Base-by-base conservation (phyloP, 768 basidiomycete genomes). In the Coprinellus aureogranulatus region DNA sequence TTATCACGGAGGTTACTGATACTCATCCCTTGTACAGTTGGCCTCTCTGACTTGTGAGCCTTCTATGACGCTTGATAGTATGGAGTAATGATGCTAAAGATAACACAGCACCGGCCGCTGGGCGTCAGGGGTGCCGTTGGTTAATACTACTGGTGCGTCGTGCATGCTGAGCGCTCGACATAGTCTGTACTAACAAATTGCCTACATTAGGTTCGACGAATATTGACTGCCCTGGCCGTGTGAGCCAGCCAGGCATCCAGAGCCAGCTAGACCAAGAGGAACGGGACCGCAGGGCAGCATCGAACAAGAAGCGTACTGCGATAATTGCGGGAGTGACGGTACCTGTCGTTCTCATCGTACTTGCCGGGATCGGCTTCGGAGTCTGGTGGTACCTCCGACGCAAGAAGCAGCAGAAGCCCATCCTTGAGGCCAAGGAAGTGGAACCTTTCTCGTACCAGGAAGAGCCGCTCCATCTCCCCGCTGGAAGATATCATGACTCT, bases 21-120 rank as follows among this genome's bases (percentile, higher is more conserved):
- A 55, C 51, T n/a, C 44, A 39, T 27, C 18, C 54, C 46, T 52
- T 26, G 26, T 16, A 41, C 60, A 81, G 80, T 69, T 41, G 65
- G 74, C 18, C 66, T 77, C 59, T 69, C 68, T 55, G 77, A 81
- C 64, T 63, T 68, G 81, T 81, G 59, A 73, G 82, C 73, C 10
- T 18, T 16, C 16, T 30, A 8, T 6, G 27, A 25, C 4, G 27
- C 20, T 44, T 28, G 56, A 28, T 25, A 31, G 30, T 28, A 53
- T 30, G 34, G 26, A 27, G 26, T 46, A 16, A 28, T 55, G 37
- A 31, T 16, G 34, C 34, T 34, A 34, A 47, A 27, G 49, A 30
- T 49, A 56, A 55, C 42, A 26, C 58, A 81, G 80, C 31, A 72
- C 71, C 28, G 78, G 77, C n/a, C 67, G 69, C 50, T 75, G 75